Percentiles rank a stretch among this genome's conserved stretches.
Conservation (phyloP, 2,329 filamentous ascomycete species). For the Hypoxylon sp. region DNA sequence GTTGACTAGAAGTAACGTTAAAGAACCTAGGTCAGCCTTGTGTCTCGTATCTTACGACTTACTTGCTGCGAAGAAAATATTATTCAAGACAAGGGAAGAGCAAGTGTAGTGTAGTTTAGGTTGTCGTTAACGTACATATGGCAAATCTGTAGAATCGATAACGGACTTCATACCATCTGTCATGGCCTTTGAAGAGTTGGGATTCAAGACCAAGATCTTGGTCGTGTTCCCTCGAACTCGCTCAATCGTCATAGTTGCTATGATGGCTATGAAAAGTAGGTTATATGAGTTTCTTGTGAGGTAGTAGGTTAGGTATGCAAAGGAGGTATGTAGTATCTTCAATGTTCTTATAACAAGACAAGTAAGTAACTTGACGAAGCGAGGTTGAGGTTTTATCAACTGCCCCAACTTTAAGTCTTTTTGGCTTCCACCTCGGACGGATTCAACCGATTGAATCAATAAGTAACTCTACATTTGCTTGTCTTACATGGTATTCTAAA, state of each 20-base stretch:
- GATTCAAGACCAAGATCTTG: slow-evolving; percentile 80
- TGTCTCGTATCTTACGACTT: not conserved
- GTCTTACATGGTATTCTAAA: not conserved
- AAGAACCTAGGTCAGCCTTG: not conserved
- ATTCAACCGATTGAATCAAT: not conserved
- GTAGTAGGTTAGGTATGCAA: not conserved
- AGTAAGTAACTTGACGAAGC: not conserved
- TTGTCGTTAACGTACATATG: slow-evolving; percentile 54
- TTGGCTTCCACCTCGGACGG: not conserved
- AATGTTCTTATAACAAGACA: not conserved
- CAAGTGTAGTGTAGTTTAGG: not conserved
- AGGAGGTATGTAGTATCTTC: not conserved
- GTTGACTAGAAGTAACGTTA: slow-evolving; percentile 60
- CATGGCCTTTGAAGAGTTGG: slow-evolving; percentile 82
- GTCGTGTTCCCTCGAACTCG: slow-evolving; percentile 53
- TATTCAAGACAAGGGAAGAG: not conserved
- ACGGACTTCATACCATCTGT: slow-evolving; percentile 73
- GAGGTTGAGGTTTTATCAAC: not conserved
- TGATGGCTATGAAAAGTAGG: not conserved
- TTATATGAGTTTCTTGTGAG: not conserved
- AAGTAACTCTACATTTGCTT: not conserved
- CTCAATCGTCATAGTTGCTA: slow-evolving; percentile 50
- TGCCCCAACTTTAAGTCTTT: not conserved
- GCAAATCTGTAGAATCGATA: slow-evolving; percentile 61
- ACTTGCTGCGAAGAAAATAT: not conserved